phyloP scores from a whole-genome alignment of 2,329 filamentous ascomycete species.

The Ophiostoma sp. region DNA sequence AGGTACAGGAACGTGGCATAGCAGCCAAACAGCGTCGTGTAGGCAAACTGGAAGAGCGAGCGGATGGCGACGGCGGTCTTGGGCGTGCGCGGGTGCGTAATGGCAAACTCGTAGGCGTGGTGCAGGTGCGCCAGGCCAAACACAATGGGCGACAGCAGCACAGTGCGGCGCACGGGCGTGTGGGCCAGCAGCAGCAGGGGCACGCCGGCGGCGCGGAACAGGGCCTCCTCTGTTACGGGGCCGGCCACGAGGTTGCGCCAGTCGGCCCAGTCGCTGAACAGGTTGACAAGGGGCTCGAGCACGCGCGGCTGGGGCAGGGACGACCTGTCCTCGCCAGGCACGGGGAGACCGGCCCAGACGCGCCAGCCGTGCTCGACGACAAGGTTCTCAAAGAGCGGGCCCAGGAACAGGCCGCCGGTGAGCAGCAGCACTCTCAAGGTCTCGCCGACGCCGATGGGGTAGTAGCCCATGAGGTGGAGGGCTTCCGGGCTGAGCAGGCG shows the following conservation, averaged over 20 bases:
- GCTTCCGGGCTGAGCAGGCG: conserved; percentile 37
- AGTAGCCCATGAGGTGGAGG: conserved; percentile 71
- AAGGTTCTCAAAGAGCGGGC: conserved; percentile 74
- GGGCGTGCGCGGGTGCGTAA: conserved; percentile 69
- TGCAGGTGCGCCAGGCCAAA: conserved; percentile 93
- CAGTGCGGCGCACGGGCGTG: conserved; percentile 52
- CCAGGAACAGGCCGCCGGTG: conserved; percentile 73
- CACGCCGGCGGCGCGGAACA: conserved; percentile 83
- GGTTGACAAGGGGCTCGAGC: conserved; percentile 45
- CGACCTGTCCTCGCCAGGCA: conserved; percentile 35
- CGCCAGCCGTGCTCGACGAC: conserved; percentile 67
- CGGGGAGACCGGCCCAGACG: conserved; percentile 47
- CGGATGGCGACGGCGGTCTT: conserved; percentile 59
- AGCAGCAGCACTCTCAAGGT: conserved; percentile 60
- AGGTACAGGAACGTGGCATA: conserved; percentile 87
- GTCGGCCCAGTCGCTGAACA: conserved; percentile 68
- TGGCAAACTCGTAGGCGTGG: conserved; percentile 90
- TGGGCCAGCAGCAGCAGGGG: conserved; percentile 73
- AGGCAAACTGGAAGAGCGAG: conserved; percentile 77
- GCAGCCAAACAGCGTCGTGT: conserved; percentile 89
- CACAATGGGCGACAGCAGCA: conserved; percentile 79
- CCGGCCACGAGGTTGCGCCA: conserved; percentile 86
- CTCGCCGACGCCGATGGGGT: conserved; percentile 66
- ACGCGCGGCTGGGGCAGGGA: conserved; percentile 1
- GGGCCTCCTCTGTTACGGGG: conserved; percentile 84